phyloP scores from a whole-genome alignment of 345 rosid genomes.

The thale cress (Arabidopsis thaliana) region DNA sequence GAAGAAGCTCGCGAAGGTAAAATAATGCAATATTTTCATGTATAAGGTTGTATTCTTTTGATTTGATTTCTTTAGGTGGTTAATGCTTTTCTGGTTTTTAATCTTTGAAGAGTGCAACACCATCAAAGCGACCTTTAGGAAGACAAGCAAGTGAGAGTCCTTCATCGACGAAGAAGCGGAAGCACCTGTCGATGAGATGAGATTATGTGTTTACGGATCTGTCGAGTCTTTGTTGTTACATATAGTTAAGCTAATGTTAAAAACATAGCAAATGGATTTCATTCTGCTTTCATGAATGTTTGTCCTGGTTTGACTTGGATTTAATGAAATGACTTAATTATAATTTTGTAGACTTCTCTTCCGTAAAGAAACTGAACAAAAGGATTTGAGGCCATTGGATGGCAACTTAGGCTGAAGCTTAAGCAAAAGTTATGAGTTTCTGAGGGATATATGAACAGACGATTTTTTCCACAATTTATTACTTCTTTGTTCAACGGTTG shows the following conservation, averaged over 20 bases:
- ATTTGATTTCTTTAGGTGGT: conserved; percentile 13
- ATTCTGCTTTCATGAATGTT: conserved; percentile 22
- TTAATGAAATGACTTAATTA: background rate
- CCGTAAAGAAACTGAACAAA: background rate
- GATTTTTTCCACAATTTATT: no score
- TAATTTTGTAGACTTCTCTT: background rate
- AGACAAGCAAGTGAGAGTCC: conserved; percentile 85
- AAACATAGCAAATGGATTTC: conserved; percentile 4
- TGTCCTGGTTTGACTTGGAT: conserved; percentile 16
- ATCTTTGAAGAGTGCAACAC: conserved; percentile 54
- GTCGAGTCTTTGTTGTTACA: conserved; percentile 14
- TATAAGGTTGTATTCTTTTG: conserved; percentile 4
- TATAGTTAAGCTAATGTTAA: background rate
- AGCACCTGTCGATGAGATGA: conserved; percentile 72
- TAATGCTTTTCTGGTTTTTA: background rate
- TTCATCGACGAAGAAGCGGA: conserved; percentile 66
- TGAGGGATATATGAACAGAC: background rate
- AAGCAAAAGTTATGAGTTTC: background rate
- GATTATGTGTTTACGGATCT: conserved; percentile 38
- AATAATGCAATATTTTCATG: background rate
- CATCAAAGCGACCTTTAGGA: conserved; percentile 71
- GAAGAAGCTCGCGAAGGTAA: conserved; percentile 97
- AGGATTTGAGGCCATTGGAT: background rate
- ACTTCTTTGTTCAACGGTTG: no score
- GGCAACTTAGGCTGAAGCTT: background rate